Base-by-base conservation (phyloP, 345 rosid genomes). In the Euphorbia peplus region DNA sequence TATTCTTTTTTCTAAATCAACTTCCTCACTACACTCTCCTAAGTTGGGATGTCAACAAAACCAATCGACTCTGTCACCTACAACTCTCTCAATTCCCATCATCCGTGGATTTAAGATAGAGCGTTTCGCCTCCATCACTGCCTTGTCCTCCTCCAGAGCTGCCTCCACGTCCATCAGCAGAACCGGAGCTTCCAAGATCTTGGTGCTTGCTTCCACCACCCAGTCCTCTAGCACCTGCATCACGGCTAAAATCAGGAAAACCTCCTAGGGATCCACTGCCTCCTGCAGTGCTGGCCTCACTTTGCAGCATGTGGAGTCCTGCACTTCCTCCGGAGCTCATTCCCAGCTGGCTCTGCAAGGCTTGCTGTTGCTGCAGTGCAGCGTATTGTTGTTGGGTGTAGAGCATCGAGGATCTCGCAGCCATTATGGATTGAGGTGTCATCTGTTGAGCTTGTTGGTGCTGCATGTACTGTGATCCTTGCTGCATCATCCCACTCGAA, bases 401-500 rank as follows among this genome's bases (percentile, higher is more conserved):
- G 78, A 90, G 25, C 96, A 90, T 90, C 59, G 99, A 92, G 29
- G 99, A 86, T 52, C 97, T 83, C 5, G 97, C 91, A 6, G 92
- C 96, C 91, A 95, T 82, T 12, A 95, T 87, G 3, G 99, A 83
- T 68, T 95, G 98, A 2, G 82, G 95, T 56, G 88, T 86, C 96
- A 90, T 87, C 78, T 86, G 96, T 75, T 87, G 96, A 68, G 90
- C 80, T 81, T 95, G 99, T 71, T 90, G 96, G 58, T 89, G 91
- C 74, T 86, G 98, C 93, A 92, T 62, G 76, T 90, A 95, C 83
- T 87, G 96, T 53, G 83, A 81, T 71, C 90, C 98, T 55, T 89
- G 86, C 80, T 88, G 99, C 80, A 86, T 73, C 65, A 87, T 64
- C 47, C 97, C 88, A 63, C 92, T 62, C 7, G 96, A 75, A 30